phyloP scores from a whole-genome alignment of 2,329 filamentous ascomycete species.

The Aspergillus sp. region DNA sequence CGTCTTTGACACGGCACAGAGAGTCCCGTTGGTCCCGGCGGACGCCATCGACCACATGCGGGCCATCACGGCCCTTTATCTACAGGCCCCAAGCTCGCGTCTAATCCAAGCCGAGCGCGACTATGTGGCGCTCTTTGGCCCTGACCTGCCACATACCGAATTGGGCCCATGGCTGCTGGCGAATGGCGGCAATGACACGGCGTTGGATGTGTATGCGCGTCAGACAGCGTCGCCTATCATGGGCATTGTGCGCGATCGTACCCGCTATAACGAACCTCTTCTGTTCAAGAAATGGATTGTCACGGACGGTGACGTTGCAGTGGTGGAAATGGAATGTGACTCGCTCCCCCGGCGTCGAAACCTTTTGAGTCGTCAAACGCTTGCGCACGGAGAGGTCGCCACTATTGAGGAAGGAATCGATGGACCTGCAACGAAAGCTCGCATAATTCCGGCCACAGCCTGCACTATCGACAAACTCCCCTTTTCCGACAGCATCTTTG shows the following conservation, averaged over 20 bases:
- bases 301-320: conserved; percentile 1
- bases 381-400: conserved; percentile 2
- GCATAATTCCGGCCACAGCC: conserved; percentile 18
- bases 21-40: conserved; percentile 5
- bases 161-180: conserved; percentile 21
- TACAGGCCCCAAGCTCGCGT: conserved; percentile 22
- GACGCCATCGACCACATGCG: conserved; percentile 30
- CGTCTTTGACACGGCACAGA: conserved; percentile 15
- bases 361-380: conserved; percentile 19
- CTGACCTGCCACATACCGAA: conserved; percentile 15
- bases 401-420: conserved; percentile 7
- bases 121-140: conserved; percentile 28
- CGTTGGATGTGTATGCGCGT: conserved; percentile 20
- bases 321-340: conserved; percentile 26
- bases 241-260: conserved; percentile 29
- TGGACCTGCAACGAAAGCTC: conserved; percentile 15
- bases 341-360: conserved; percentile 27
- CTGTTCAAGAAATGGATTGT: conserved; percentile 26
- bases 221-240: neutral
- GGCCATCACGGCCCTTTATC: conserved; percentile 29
- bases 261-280: conserved; percentile 23
- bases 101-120: conserved; percentile 14
- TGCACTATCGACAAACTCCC: conserved; percentile 46
- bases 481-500: conserved; percentile 46
- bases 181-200: conserved; percentile 21